Base-by-base conservation (phyloP, 108 stramenopile genomes). In the Skeletonema costatum region DNA sequence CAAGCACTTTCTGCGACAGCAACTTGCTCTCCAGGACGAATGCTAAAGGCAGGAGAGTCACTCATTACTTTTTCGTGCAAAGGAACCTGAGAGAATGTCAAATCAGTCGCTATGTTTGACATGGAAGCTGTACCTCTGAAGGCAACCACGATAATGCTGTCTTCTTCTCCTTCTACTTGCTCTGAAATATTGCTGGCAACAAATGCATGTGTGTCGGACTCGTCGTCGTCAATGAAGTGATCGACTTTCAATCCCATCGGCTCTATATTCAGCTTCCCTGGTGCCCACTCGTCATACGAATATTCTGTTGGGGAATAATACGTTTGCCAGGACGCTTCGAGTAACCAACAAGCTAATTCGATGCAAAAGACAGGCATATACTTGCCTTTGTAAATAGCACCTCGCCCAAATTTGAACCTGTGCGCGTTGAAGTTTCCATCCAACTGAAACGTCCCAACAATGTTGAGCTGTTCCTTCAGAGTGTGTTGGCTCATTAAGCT, bases 251-350 rank as follows among this genome's bases (percentile, higher is more conserved):
- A 65, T 4, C 95, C 95, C 17, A 95, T 79, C 7, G 84, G 74
- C 32, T 86, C 89, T 19, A 97, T 81, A 39, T 81, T 79, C 94
- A 96, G 93, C 63, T 70, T 77, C 10, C 89, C 93, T 2, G 84
- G 86, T 31, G 84, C 84, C 82, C 75, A 83, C 9, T 84, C 76
- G 29, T 88, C 83, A 19, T 59, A 42, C 21, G 81, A 64, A 59
- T 76, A 85, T 14, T 86, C 82, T 29, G 61, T 71, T 65, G 92
- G 89, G 19, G 93, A 89, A 70, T 93, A 95, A 71, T 97, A 97
- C 21, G 94, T 85, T 82, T 97, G 97, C 97, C 95, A 96, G 7
- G 94, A 89, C 11, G 89, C 89, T 68, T 97, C 97, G 46, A 90
- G 80, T 30, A 97, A 63, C 90, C 87, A 92, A 66, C 92, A 94